Evolutionary conservation across 2,329 filamentous ascomycete species (phyloP).

Genomic region (Didymella pomorum): DNA sequence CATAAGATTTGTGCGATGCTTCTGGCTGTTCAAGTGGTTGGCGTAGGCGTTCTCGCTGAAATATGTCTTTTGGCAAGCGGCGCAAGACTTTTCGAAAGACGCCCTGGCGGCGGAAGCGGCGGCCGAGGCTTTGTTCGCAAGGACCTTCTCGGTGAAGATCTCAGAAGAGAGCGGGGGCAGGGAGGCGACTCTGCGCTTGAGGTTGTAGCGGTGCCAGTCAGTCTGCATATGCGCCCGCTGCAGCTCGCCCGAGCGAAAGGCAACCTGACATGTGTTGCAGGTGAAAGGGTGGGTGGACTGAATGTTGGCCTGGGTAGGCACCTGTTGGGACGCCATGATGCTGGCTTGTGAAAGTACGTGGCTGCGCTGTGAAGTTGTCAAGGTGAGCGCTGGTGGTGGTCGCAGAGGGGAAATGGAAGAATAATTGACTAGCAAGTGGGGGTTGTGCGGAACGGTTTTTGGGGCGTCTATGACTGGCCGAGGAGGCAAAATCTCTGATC

Average conservation of each 20-base stretch:
- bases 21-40: slow-evolving; percentile 90
- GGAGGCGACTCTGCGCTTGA: slow-evolving; percentile 91
- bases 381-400: slow-evolving; percentile 18
- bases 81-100: slow-evolving; percentile 83
- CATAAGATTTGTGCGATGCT: slow-evolving; percentile 77
- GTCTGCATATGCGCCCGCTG: slow-evolving; percentile 97
- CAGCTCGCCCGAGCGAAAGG: slow-evolving; percentile 90
- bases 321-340: slow-evolving; percentile 46
- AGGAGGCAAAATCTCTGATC: slow-evolving; percentile 29
- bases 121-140: slow-evolving; percentile 85
- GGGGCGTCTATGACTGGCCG: slow-evolving; percentile 35
- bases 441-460: slow-evolving; percentile 34
- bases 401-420: slow-evolving; percentile 18
- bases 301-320: slow-evolving; percentile 45
- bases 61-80: slow-evolving; percentile 87
- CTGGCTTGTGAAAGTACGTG: slow-evolving; percentile 15
- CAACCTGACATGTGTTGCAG: slow-evolving; percentile 97
- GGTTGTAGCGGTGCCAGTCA: slow-evolving; percentile 98
- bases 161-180: slow-evolving; percentile 91
- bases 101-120: slow-evolving; percentile 87
- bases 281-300: slow-evolving; percentile 79
- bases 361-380: slow-evolving; percentile 8
- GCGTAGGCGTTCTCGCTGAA: slow-evolving; percentile 95
- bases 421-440: slow-evolving; percentile 37
- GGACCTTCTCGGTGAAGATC: slow-evolving; percentile 92